A percentile compares a stretch with the other conserved stretches of the same genome.
Evolutionary conservation across 2,329 filamentous ascomycete species (phyloP).

Genomic region (Penicillium sp.): DNA sequence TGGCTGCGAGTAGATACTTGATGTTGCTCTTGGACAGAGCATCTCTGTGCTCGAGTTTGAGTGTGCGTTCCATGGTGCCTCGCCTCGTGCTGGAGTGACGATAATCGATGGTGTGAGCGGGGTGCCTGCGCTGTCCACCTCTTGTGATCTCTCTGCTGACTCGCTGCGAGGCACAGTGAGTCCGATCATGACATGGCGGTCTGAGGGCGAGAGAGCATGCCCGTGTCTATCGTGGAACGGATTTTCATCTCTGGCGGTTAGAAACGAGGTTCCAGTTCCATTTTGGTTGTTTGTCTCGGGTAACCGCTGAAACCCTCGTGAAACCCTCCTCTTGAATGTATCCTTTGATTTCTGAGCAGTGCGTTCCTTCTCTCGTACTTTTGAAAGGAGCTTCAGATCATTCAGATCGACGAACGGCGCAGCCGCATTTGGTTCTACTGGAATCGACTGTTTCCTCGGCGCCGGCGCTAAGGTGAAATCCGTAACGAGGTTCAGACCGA

Average conservation of each 20-base stretch:
- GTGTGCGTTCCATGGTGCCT: slow-evolving; percentile 33
- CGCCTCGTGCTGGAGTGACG: slow-evolving; percentile 45
- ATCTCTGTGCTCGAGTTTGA: slow-evolving; percentile 25
- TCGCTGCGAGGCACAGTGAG: slow-evolving; percentile 41
- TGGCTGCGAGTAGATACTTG: slow-evolving; percentile 47
- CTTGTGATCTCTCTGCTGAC: slow-evolving; percentile 24
- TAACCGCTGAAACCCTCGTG: slow-evolving; percentile 22
- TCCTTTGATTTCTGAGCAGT: slow-evolving; percentile 23
- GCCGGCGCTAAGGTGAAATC: slow-evolving; percentile 33
- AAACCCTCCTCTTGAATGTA: slow-evolving; percentile 22
- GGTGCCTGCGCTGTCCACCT: slow-evolving; percentile 32
- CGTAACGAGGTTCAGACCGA: slow-evolving; percentile 45
- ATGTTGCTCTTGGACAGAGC: slow-evolving; percentile 34
- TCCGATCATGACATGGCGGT: slow-evolving; percentile 48
- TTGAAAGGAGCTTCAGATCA: slow-evolving; percentile 38
- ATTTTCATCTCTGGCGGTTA: slow-evolving; percentile 15
- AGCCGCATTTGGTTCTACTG: slow-evolving; percentile 8
- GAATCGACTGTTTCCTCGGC: slow-evolving; percentile 1
- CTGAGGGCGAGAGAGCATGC: slow-evolving; percentile 44
- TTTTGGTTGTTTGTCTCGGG: slow-evolving; percentile 11
- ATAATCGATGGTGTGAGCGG: slow-evolving; percentile 47
- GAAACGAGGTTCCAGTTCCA: slow-evolving; percentile 14
- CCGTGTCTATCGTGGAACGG: slow-evolving; percentile 27
- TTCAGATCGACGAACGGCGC: slow-evolving; percentile 38
- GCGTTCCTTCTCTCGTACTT: slow-evolving; percentile 34